phyloP scores from a whole-genome alignment of 1,139 yeast species.

The Yamadazyma oceani region DNA sequence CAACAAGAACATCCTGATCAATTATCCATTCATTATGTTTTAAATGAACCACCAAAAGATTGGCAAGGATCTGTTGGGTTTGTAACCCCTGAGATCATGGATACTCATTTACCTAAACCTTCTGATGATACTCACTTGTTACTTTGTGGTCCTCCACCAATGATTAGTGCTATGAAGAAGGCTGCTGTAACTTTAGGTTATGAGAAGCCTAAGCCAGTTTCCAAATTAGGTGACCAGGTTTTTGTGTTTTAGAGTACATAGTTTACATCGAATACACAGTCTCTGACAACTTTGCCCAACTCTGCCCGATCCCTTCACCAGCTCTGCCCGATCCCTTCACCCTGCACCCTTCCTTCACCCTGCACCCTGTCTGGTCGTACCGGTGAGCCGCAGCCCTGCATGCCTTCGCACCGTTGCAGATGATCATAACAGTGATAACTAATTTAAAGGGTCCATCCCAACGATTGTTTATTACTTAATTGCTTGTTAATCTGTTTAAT shows the following conservation, averaged over 20 bases:
- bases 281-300: too few relatives aligned
- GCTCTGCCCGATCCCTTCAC: too few relatives aligned
- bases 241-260: conserved; percentile 39
- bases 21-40: conserved; percentile 74
- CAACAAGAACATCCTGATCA: conserved; percentile 70
- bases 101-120: conserved; percentile 56
- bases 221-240: conserved; percentile 90
- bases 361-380: too few relatives aligned
- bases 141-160: conserved; percentile 90
- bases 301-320: too few relatives aligned
- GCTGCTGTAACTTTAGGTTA: conserved; percentile 78
- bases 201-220: conserved; percentile 85
- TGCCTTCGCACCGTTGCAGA: too few relatives aligned
- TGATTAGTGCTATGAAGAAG: conserved; percentile 83
- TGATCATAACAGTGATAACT: too few relatives aligned
- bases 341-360: too few relatives aligned
- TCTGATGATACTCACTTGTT: conserved; percentile 67
- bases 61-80: conserved; percentile 61
- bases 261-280: neutral
- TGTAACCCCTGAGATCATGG: conserved; percentile 69
- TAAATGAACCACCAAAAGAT: conserved; percentile 59
- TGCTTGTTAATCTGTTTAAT: too few relatives aligned
- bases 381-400: too few relatives aligned
- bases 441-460: too few relatives aligned
- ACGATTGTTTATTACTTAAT: too few relatives aligned